Evolutionary conservation across 2,329 filamentous ascomycete genomes (phyloP).

Genomic region (Pseudogymnoascus sp.): DNA sequence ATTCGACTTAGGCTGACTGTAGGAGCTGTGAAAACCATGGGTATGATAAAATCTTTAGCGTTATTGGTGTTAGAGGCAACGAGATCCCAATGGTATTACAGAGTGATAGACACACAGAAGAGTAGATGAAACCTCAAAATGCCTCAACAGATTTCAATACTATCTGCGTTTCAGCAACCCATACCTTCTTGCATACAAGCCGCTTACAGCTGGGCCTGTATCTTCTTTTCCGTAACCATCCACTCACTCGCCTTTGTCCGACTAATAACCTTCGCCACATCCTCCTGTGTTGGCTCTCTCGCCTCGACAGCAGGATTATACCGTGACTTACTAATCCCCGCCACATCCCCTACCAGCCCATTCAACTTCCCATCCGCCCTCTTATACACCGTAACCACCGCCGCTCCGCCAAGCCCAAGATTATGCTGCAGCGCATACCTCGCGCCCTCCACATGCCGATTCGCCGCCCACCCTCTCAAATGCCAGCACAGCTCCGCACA

Average conservation of each 20-base stretch:
- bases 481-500: conserved; percentile 92
- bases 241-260: background rate
- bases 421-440: conserved; percentile 79
- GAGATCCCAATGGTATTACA: too few species aligned
- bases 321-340: conserved; percentile 57
- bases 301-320: conserved; percentile 86
- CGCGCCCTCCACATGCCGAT: conserved; percentile 61
- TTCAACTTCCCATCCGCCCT: conserved; percentile 66
- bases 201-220: background rate
- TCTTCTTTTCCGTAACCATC: background rate
- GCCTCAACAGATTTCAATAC: too few species aligned
- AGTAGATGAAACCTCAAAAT: too few species aligned
- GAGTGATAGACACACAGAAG: too few species aligned
- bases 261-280: background rate
- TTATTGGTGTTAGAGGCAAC: too few species aligned
- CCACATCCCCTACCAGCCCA: conserved; percentile 51
- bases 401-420: conserved; percentile 81
- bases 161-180: too few species aligned
- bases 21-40: too few species aligned
- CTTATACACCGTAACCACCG: conserved; percentile 78
- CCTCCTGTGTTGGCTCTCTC: conserved; percentile 63
- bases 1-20: too few species aligned
- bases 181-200: background rate
- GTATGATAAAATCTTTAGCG: too few species aligned
- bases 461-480: conserved; percentile 89